A percentile compares a stretch with the other conserved stretches of the same genome.
phyloP scores from a whole-genome alignment of 169 alveolate genomes.

The Cryptosporidium viatorum region DNA sequence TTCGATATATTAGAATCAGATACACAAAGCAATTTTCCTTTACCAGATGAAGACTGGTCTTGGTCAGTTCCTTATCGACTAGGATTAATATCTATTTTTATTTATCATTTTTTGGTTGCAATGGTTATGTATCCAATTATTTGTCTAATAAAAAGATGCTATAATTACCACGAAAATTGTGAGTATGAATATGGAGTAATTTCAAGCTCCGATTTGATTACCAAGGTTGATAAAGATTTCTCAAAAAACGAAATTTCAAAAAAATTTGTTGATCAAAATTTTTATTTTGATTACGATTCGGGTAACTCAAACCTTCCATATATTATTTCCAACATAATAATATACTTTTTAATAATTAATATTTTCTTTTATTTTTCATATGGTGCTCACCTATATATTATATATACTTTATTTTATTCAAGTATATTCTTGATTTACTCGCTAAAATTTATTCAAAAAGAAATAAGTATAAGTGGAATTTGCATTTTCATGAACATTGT shows the following conservation, averaged over 20 bases:
- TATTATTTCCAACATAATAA: slow-evolving; percentile 33
- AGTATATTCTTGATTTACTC: slow-evolving; percentile 43
- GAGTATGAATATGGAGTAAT: not conserved
- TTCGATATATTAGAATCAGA: not conserved
- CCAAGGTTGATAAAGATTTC: not conserved
- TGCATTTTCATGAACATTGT: slow-evolving; percentile 15
- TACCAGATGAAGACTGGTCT: slow-evolving; percentile 6
- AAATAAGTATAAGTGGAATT: slow-evolving; percentile 5
- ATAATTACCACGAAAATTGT: not conserved
- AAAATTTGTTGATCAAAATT: not conserved
- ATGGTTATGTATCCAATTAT: slow-evolving; percentile 47
- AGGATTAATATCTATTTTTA: not conserved
- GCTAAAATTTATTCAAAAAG: slow-evolving; percentile 28
- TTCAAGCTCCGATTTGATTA: slow-evolving; percentile 9
- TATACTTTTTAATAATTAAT: slow-evolving; percentile 51
- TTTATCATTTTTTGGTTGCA: slow-evolving; percentile 29
- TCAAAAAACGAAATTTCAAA: not conserved
- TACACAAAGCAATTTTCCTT: not conserved
- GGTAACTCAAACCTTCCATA: slow-evolving; percentile 22
- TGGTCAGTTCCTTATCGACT: slow-evolving; percentile 30
- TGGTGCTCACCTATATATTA: slow-evolving; percentile 6
- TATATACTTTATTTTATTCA: slow-evolving; percentile 30
- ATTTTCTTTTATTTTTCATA: slow-evolving; percentile 42
- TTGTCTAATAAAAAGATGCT: slow-evolving; percentile 14
- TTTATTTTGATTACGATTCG: not conserved